phyloP scores from a whole-genome alignment of 2,329 filamentous ascomycete genomes.

The Neofusicoccum sp. region DNA sequence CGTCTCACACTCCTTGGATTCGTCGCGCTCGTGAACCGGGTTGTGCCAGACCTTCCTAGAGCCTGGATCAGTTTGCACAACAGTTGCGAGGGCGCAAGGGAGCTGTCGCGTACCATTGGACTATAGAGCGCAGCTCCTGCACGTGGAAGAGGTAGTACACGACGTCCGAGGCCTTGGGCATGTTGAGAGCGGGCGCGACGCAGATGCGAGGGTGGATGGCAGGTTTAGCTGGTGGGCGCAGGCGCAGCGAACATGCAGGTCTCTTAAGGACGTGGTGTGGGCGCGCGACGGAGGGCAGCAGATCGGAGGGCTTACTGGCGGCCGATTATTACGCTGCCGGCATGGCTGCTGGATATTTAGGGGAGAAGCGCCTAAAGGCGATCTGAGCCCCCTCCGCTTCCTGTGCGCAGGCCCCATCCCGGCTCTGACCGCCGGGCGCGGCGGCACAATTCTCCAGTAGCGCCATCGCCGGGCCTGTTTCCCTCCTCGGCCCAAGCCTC shows the following conservation, averaged over 20 bases:
- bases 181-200: conserved; percentile 22
- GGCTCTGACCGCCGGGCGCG: not conserved
- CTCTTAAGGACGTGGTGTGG: not conserved
- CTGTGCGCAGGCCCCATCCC: not conserved
- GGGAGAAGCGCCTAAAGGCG: not conserved
- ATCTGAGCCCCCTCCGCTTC: conserved; percentile 16
- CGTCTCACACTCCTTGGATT: conserved; percentile 69
- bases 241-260: not conserved
- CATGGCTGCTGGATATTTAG: conserved; percentile 9
- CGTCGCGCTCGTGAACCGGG: conserved; percentile 80
- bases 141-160: conserved; percentile 76
- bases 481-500: not conserved
- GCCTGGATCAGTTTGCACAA: conserved; percentile 11
- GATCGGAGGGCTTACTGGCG: not conserved
- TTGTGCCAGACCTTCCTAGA: conserved; percentile 94
- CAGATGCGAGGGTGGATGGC: conserved; percentile 15
- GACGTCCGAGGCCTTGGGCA: conserved; percentile 47
- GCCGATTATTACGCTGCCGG: not conserved
- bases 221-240: not conserved
- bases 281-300: not conserved
- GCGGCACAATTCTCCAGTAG: not conserved
- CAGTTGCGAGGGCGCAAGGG: conserved; percentile 8
- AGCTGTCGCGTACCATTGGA: conserved; percentile 70
- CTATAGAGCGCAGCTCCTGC: conserved; percentile 72
- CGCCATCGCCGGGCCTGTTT: not conserved